These are phyloP conservation scores for Penicillium salamii DNA, from an alignment of 495 filamentous ascomycete species.

Conservation along the genomic window DNA sequence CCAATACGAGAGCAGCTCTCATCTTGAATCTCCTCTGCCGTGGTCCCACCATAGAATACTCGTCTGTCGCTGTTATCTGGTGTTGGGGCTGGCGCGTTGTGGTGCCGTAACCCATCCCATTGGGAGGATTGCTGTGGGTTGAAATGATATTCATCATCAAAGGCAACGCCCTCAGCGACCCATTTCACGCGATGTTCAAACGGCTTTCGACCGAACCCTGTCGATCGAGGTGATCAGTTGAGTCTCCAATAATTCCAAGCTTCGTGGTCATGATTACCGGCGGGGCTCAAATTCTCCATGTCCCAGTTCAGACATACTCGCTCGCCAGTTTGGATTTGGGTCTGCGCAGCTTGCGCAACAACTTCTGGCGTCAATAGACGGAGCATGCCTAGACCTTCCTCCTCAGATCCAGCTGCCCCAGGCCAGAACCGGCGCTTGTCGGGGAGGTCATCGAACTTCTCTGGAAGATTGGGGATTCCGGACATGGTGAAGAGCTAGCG, in stretches of 20 bases:
- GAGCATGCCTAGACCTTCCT: constrained; percentile 55
- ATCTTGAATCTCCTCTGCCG: constrained; percentile 50
- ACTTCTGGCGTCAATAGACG: constrained; percentile 47
- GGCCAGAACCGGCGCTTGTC: constrained; percentile 51
- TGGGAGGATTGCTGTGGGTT: constrained; percentile 77
- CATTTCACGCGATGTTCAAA: constrained; percentile 58
- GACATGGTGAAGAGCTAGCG: constrained; percentile 17
- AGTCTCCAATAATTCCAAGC: not conserved
- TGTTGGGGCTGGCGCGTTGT: constrained; percentile 36
- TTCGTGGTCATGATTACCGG: constrained; percentile 24
- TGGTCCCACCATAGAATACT: constrained; percentile 55
- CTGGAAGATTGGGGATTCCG: constrained; percentile 25
- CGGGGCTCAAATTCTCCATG: constrained; percentile 46
- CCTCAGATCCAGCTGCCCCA: constrained; percentile 37
- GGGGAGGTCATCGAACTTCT: constrained; percentile 47
- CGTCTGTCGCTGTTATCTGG: constrained; percentile 32
- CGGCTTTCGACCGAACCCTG: constrained; percentile 51
- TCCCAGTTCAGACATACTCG: constrained; percentile 53
- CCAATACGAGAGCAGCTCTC: constrained; percentile 51
- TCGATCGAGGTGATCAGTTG: constrained; percentile 1
- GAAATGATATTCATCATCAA: constrained; percentile 68
- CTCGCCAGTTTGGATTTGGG: constrained; percentile 47
- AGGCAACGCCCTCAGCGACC: constrained; percentile 46
- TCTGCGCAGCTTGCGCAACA: constrained; percentile 45
- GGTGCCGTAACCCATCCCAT: constrained; percentile 76